Evolutionary conservation across 805 yeast genomes (phyloP), one percentile per base, ranked within the genome.

Genomic region (Candida schatavii): DNA sequence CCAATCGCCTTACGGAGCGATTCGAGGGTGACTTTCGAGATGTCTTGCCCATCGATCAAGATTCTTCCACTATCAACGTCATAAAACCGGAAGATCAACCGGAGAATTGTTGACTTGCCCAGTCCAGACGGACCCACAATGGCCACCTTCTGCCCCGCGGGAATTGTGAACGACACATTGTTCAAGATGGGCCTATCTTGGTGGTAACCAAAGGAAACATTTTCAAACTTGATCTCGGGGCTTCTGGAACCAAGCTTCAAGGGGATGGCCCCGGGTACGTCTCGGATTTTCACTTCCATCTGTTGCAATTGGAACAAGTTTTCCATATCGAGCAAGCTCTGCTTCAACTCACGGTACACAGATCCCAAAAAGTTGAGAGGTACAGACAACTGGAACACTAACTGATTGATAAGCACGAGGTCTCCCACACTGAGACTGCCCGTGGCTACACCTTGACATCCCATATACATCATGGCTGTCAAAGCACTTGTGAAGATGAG

Each of bases 381-480:
- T 11, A 93, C 96, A 29, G 95, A 85, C 34, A 93, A 74, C 68
- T 93, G 99, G 73, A 93, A 93, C 13, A 93, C 98, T 43, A 93
- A 75, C 66, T 93, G 99, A 64, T 93, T 93, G 49, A 93, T 91
- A 46, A 93, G 71, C 17, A 93, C 98, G 56, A 93, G 72, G 59
- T 93, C 99, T 51, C 99, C 99, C 17, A 93, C 97, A 0, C 95
- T 84, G 42, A 93, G 68, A 0, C 78, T 62, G 0, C 96, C 96
- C 2, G 77, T 63, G 11, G 88, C 81, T n/a, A 93, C 93, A 21
- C 98, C 98, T 42, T 81, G 80, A 54, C 96, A 88, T 13, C 97
- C 97, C 95, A 93, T 83, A 61, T 87, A 93, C 99, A 93, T 93
- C 95, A 93, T 93, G 2, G 83, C 86, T 1, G 99, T 93, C 48